phyloP scores from a whole-genome alignment of 1,284 basidiomycete genomes.

The Rhodotorula sp. region DNA sequence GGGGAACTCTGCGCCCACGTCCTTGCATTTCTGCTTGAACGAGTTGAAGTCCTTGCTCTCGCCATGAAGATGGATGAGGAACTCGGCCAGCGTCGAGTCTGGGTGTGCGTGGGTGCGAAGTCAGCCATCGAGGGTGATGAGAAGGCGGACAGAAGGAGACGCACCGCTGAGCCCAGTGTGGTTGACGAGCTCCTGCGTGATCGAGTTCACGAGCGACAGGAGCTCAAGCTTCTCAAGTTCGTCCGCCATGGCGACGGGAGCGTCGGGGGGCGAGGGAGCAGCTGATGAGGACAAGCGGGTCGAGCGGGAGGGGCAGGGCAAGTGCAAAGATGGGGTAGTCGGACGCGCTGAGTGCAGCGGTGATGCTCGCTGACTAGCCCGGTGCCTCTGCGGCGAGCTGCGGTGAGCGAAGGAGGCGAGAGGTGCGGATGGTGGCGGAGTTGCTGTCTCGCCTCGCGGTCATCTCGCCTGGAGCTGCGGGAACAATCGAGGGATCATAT shows the following conservation, averaged over 20 bases:
- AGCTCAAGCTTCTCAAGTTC: constrained; percentile 68
- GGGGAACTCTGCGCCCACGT: constrained; percentile 82
- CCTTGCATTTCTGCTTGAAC: constrained; percentile 81
- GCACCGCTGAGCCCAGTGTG: constrained; percentile 56
- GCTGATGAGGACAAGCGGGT: not conserved
- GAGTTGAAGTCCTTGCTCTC: constrained; percentile 70
- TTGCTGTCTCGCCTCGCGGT: not conserved
- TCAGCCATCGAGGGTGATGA: not conserved
- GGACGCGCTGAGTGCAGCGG: not conserved
- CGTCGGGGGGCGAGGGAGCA: no score
- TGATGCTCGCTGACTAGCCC: not conserved
- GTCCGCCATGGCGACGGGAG: constrained; percentile 17
- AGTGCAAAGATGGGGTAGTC: not conserved
- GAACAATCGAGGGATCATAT: no score
- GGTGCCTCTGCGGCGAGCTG: not conserved
- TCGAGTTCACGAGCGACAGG: constrained; percentile 81
- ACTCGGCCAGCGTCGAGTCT: constrained; percentile 52
- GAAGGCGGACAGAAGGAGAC: not conserved
- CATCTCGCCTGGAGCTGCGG: not conserved
- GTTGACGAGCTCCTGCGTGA: constrained; percentile 87
- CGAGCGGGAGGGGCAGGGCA: not conserved
- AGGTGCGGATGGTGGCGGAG: not conserved
- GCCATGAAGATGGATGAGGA: constrained; percentile 89
- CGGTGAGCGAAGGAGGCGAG: not conserved
- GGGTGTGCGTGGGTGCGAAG: not conserved